Percentiles rank a stretch among this genome's conserved stretches.
Conservation (phyloP, 768 basidiomycete genomes). For the Naganishia vaughanmartiniae region DNA sequence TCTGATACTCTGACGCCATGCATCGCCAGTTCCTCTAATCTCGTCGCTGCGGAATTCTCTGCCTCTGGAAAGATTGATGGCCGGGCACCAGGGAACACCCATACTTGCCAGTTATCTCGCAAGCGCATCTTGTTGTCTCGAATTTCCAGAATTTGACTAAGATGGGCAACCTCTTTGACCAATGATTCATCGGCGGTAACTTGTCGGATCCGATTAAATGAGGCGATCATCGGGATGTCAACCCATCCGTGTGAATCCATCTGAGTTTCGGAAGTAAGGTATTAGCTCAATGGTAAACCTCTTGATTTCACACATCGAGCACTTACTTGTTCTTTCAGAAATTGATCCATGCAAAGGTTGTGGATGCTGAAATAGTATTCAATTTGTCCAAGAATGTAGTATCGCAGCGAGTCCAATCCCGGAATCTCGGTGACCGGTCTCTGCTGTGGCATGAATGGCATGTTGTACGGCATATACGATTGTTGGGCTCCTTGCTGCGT, state of each 20-base stretch:
- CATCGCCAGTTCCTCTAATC: conserved; percentile 12
- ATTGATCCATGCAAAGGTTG: conserved; percentile 84
- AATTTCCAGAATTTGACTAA: conserved; percentile 73
- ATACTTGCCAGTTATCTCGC: conserved; percentile 62
- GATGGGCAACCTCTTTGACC: conserved; percentile 67
- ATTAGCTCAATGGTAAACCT: background rate
- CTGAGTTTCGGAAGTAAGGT: conserved; percentile 54
- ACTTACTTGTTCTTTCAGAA: conserved; percentile 71
- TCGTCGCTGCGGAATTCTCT: background rate
- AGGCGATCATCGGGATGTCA: conserved; percentile 71
- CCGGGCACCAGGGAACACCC: conserved; percentile 64
- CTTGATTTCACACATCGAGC: conserved; percentile 5
- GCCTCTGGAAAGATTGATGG: conserved; percentile 35
- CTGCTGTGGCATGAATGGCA: conserved; percentile 40
- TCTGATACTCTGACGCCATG: conserved; percentile 14
- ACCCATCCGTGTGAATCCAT: conserved; percentile 92
- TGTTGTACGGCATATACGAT: conserved; percentile 27
- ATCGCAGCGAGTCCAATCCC: conserved; percentile 63
- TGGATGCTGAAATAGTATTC: conserved; percentile 91
- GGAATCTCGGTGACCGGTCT: conserved; percentile 49
- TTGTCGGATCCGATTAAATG: conserved; percentile 77
- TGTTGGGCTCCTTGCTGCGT: conserved; percentile 31
- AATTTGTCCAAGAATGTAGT: conserved; percentile 70
- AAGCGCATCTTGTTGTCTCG: conserved; percentile 64
- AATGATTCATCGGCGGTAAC: conserved; percentile 61